Evolutionary conservation across 345 rosid genomes (phyloP).

Genomic region (Camelina hispida): DNA sequence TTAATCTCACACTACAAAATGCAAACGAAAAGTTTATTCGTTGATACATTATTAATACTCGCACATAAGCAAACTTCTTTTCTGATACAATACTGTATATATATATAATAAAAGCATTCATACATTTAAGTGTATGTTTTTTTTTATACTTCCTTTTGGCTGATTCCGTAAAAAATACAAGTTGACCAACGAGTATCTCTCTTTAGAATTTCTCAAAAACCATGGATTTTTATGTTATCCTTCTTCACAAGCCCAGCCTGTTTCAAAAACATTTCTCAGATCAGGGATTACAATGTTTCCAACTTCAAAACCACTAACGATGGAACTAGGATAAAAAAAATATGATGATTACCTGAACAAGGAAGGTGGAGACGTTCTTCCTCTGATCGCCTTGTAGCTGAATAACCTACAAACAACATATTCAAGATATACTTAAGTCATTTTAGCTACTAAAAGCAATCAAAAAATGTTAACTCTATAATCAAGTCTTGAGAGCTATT

Average conservation of each 20-base stretch:
- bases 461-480: no score
- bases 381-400: slow-evolving; percentile 51
- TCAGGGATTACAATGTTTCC: not conserved
- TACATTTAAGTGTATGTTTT: slow-evolving; percentile 20
- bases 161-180: slow-evolving; percentile 26
- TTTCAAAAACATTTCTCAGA: slow-evolving; percentile 24
- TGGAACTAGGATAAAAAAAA: not conserved
- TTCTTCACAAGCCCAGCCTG: slow-evolving; percentile 90
- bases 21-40: not conserved
- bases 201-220: slow-evolving; percentile 52
- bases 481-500: not conserved
- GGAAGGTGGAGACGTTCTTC: slow-evolving; percentile 48
- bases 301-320: not conserved
- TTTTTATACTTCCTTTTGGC: slow-evolving; percentile 25
- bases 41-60: slow-evolving; percentile 17
- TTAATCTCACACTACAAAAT: slow-evolving; percentile 28
- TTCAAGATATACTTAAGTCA: not conserved
- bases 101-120: slow-evolving; percentile 14
- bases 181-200: slow-evolving; percentile 1
- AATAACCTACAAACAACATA: slow-evolving; percentile 38
- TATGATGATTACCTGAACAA: slow-evolving; percentile 44
- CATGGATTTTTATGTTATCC: slow-evolving; percentile 83
- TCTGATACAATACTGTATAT: not conserved
- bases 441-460: not conserved
- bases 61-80: slow-evolving; percentile 17